Conservation (phyloP, 1,284 basidiomycete genomes). For the Wolfiporia cocos region DNA sequence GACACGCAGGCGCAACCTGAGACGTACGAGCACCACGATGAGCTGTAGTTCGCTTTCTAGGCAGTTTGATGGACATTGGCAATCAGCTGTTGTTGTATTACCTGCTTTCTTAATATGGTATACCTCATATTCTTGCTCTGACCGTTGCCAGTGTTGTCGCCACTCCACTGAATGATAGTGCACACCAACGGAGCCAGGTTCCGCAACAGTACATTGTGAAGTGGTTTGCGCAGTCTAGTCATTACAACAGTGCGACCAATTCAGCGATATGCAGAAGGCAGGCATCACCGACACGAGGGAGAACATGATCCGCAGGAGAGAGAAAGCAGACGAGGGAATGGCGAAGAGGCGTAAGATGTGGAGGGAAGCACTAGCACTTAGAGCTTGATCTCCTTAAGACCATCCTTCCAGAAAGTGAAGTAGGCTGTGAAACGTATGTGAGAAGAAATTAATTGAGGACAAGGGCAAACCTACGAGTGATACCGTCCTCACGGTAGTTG, state of each 20-base stretch:
- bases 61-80: too few relatives aligned
- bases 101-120: too few relatives aligned
- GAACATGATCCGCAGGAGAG: too few relatives aligned
- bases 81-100: too few relatives aligned
- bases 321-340: slow-evolving; percentile 11
- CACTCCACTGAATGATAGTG: slow-evolving; percentile 3
- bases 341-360: slow-evolving; percentile 8
- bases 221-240: too few relatives aligned
- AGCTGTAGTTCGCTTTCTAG: slow-evolving; percentile 21
- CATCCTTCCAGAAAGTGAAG: slow-evolving; percentile 93
- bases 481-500: slow-evolving; percentile 76
- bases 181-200: background rate
- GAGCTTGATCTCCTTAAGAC: slow-evolving; percentile 72
- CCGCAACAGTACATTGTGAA: slow-evolving; percentile 1
- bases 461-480: slow-evolving; percentile 57
- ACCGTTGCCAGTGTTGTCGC: too few relatives aligned
- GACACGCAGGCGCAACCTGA: slow-evolving; percentile 19
- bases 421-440: slow-evolving; percentile 52
- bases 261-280: too few relatives aligned
- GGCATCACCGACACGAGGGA: background rate
- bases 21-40: slow-evolving; percentile 25
- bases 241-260: too few relatives aligned
- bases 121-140: too few relatives aligned
- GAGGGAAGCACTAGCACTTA: slow-evolving; percentile 24
- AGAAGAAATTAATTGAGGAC: background rate